phyloP scores from a whole-genome alignment of 129 eudicot species.

The Cynara cardunculus region DNA sequence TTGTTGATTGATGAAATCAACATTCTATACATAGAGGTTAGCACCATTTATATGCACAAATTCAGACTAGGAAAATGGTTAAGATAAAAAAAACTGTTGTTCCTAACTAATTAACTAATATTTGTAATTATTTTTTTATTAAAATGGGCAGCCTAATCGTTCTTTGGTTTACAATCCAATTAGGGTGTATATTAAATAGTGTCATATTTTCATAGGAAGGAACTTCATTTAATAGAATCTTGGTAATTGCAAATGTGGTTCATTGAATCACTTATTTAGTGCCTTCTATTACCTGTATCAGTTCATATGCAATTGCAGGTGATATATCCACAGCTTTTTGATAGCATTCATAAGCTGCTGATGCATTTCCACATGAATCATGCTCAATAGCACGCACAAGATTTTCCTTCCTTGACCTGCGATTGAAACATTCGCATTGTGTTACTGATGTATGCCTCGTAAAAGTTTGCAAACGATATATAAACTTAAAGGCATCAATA shows the following conservation, averaged over 20 bases:
- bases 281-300: constrained; percentile 68
- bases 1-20: not conserved
- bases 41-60: not conserved
- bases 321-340: constrained; percentile 97
- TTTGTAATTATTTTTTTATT: not conserved
- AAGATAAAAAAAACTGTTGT: not conserved
- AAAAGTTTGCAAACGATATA: not conserved
- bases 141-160: not conserved
- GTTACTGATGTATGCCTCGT: not conserved
- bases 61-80: not conserved
- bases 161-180: not conserved
- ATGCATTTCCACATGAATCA: constrained; percentile 73
- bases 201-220: not conserved
- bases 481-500: not conserved
- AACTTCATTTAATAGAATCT: not conserved
- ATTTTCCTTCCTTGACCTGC: constrained; percentile 88
- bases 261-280: not conserved
- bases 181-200: constrained; percentile 5
- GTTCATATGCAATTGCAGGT: constrained; percentile 76
- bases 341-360: constrained; percentile 94
- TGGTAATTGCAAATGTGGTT: not conserved
- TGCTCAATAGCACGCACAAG: constrained; percentile 90
- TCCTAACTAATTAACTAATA: not conserved
- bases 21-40: not conserved
- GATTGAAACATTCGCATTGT: constrained; percentile 7